These are phyloP conservation scores for Xylariaceae sp. DNA, from an alignment of 2,329 filamentous ascomycete genomes.

Conservation along the genomic window DNA sequence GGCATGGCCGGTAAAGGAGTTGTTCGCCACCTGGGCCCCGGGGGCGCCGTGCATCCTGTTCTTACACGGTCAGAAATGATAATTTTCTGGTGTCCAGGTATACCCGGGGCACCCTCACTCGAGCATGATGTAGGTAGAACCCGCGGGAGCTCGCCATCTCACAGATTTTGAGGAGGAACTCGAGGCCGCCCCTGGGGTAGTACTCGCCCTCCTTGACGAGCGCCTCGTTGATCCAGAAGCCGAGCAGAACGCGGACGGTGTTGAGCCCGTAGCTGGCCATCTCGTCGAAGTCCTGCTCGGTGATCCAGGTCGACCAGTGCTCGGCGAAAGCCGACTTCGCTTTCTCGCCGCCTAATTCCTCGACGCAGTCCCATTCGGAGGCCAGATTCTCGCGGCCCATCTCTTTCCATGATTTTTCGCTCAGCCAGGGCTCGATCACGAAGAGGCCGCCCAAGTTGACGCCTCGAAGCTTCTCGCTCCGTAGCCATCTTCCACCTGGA, in stretches of 20 bases:
- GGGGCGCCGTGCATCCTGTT: conserved; percentile 42
- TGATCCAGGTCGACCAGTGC: conserved; percentile 57
- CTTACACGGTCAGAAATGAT: background rate
- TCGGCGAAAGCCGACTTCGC: conserved; percentile 50
- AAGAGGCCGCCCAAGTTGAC: conserved; percentile 59
- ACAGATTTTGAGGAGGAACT: conserved; percentile 41
- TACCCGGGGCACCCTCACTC: conserved; percentile 27
- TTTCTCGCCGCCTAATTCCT: conserved; percentile 47
- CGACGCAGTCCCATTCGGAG: conserved; percentile 59
- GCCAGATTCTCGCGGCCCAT: conserved; percentile 48
- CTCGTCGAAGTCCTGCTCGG: conserved; percentile 49
- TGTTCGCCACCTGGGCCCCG: conserved; percentile 42
- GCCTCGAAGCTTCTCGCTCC: conserved; percentile 50
- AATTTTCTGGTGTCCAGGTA: background rate
- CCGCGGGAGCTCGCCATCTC: conserved; percentile 41
- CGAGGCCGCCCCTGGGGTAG: conserved; percentile 51
- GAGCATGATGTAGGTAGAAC: conserved; percentile 50
- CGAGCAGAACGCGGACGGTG: conserved; percentile 56
- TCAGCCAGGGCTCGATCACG: conserved; percentile 58
- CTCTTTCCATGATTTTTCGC: conserved; percentile 45
- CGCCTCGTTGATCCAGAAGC: conserved; percentile 58
- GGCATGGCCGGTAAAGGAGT: conserved; percentile 43
- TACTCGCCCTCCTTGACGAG: conserved; percentile 53
- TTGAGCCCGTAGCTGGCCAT: conserved; percentile 56
- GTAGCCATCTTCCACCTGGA: background rate